phyloP scores from a whole-genome alignment of 352 stramenopile genomes.

The Pythium scleroteichum region DNA sequence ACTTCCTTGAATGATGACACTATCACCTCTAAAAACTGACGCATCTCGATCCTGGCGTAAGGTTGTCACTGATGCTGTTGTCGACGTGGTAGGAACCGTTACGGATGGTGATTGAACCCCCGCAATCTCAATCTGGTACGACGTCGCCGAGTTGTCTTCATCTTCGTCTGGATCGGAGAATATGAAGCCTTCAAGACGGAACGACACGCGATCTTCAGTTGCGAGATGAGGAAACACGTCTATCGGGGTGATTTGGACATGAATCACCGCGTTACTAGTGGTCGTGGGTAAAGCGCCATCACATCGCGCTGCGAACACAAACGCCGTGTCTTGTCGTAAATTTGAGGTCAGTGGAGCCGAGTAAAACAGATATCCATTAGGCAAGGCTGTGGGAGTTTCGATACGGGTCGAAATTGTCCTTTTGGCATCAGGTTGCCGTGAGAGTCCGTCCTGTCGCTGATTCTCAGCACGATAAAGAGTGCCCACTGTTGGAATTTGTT shows the following conservation, averaged over 20 bases:
- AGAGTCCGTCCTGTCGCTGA: not conserved
- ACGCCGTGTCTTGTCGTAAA: conserved; percentile 9
- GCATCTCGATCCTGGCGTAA: not conserved
- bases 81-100: conserved; percentile 16
- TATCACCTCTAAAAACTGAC: not conserved
- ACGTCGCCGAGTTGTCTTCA: conserved; percentile 20
- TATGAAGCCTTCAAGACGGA: conserved; percentile 18
- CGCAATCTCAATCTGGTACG: conserved; percentile 17
- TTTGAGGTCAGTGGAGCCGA: conserved; percentile 3
- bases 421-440: too few relatives aligned
- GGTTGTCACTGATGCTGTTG: conserved; percentile 17
- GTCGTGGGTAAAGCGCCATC: not conserved
- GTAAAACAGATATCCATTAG: conserved; percentile 13
- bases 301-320: conserved; percentile 15
- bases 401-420: not conserved
- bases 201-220: conserved; percentile 12
- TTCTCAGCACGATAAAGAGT: conserved; percentile 1
- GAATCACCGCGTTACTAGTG: conserved; percentile 6
- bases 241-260: conserved; percentile 11
- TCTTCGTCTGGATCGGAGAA: conserved; percentile 29
- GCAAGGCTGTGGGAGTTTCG: not conserved
- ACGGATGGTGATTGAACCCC: conserved; percentile 21
- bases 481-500: conserved; percentile 2
- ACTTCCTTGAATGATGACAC: conserved; percentile 23
- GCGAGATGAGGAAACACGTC: conserved; percentile 23